Evolutionary conservation across 257 asterid species (phyloP).

Genomic region (Anisodus acutangulus): DNA sequence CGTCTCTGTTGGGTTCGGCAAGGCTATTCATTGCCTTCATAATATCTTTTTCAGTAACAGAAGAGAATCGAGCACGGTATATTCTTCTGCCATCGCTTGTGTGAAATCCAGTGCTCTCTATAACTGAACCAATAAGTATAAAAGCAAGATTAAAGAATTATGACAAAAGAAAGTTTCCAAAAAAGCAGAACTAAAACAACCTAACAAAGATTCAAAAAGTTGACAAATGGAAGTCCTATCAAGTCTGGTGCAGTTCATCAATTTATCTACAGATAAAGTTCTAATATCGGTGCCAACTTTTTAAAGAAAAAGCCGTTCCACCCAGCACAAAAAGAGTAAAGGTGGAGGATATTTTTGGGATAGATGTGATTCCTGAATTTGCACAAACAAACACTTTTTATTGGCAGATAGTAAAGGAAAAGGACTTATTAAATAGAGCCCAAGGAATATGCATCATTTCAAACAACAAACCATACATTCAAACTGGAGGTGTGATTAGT

Average conservation of each 20-base stretch:
- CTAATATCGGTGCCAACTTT: not conserved
- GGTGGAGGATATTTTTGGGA: not conserved
- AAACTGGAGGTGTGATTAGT: not conserved
- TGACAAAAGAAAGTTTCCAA: constrained; percentile 3
- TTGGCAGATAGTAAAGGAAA: not conserved
- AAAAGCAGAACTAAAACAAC: not conserved
- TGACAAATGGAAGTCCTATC: not conserved
- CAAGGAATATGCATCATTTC: not conserved
- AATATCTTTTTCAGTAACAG: constrained; percentile 90
- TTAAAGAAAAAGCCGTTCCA: not conserved
- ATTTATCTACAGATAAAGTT: not conserved
- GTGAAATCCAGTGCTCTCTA: constrained; percentile 77
- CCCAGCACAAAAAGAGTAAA: not conserved
- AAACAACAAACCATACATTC: not conserved
- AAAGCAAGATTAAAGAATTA: constrained; percentile 26
- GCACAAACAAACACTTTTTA: not conserved
- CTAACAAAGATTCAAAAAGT: constrained; percentile 23
- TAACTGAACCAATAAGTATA: constrained; percentile 56
- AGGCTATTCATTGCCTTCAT: constrained; percentile 75
- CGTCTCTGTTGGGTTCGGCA: constrained; percentile 78
- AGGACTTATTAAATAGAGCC: not conserved
- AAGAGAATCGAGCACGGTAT: constrained; percentile 87
- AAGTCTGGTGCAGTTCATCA: not conserved
- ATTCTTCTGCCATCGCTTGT: constrained; percentile 62
- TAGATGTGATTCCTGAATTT: not conserved